Conservation (phyloP, 805 yeast genomes). For the Scheffersomyces stipitis region DNA sequence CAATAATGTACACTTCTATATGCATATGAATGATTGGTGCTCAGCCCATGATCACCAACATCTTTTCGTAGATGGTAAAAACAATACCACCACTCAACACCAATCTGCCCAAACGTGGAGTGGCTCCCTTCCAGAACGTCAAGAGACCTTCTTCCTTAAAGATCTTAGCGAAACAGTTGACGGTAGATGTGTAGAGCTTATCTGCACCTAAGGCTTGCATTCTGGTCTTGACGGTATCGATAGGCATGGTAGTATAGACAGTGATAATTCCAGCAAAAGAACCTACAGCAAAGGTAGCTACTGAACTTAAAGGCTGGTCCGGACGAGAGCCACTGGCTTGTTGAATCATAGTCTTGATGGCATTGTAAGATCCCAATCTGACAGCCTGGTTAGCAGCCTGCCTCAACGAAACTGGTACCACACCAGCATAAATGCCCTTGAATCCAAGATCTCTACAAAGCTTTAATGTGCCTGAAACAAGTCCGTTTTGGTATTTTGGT, state of each 20-base stretch:
- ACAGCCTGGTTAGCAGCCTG: conserved; percentile 97
- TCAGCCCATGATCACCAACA: conserved; percentile 58
- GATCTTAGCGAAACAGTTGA: conserved; percentile 78
- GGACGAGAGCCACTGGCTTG: conserved; percentile 66
- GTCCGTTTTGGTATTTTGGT: conserved; percentile 74
- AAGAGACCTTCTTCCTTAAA: conserved; percentile 84
- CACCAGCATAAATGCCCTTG: conserved; percentile 82
- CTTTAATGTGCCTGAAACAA: conserved; percentile 60
- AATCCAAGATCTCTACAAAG: conserved; percentile 78
- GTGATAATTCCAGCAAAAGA: conserved; percentile 88
- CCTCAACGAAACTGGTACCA: conserved; percentile 89
- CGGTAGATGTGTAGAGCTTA: conserved; percentile 66
- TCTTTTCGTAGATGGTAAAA: conserved; percentile 92
- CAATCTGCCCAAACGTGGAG: conserved; percentile 91
- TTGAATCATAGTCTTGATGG: conserved; percentile 78
- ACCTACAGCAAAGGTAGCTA: conserved; percentile 83
- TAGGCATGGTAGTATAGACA: conserved; percentile 92
- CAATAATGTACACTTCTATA: too few species aligned
- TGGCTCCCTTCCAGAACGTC: conserved; percentile 98
- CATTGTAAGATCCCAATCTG: conserved; percentile 87
- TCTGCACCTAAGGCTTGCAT: conserved; percentile 91
- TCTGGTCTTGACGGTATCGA: conserved; percentile 93
- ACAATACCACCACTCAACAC: conserved; percentile 96
- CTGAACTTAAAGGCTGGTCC: conserved; percentile 70
- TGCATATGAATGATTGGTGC: too few species aligned